Evolutionary conservation across 208 protist species (phyloP).

Genomic region (Trichomonas gallinae): DNA sequence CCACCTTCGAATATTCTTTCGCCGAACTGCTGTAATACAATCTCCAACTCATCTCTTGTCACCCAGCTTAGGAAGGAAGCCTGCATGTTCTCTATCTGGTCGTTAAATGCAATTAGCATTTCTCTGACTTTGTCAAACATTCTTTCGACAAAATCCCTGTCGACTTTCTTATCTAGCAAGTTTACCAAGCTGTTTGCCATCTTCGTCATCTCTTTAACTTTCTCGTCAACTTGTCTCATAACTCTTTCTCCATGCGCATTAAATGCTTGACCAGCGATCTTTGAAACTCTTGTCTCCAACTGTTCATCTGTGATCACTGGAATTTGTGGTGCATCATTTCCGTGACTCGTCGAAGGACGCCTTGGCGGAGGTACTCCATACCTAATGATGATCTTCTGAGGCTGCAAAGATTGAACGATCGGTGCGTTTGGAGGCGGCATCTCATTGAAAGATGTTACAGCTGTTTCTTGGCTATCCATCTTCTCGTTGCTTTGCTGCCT

Average conservation of each 20-base stretch:
- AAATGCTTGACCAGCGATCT: neutral
- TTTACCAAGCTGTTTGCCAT: neutral
- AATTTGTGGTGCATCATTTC: neutral
- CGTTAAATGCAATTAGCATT: neutral
- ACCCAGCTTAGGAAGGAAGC: neutral
- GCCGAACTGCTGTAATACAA: neutral
- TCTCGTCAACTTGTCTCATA: neutral
- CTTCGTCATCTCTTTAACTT: neutral
- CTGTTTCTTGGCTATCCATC: neutral
- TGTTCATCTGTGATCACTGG: neutral
- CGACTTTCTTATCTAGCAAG: neutral
- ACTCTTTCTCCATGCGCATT: neutral
- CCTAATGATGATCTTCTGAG: neutral
- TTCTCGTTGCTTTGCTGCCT: neutral
- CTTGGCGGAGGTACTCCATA: neutral
- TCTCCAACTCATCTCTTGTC: neutral
- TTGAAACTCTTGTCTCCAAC: neutral
- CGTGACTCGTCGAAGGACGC: neutral
- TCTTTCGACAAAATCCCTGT: slow-evolving; percentile 10
- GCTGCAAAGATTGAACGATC: neutral
- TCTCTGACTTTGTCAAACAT: neutral
- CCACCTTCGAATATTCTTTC: neutral
- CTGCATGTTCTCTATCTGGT: neutral
- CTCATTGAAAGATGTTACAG: neutral
- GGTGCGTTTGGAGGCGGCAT: neutral